Evolutionary conservation across 2,329 filamentous ascomycete genomes (phyloP).

Genomic region (Pseudogymnoascus sp.): DNA sequence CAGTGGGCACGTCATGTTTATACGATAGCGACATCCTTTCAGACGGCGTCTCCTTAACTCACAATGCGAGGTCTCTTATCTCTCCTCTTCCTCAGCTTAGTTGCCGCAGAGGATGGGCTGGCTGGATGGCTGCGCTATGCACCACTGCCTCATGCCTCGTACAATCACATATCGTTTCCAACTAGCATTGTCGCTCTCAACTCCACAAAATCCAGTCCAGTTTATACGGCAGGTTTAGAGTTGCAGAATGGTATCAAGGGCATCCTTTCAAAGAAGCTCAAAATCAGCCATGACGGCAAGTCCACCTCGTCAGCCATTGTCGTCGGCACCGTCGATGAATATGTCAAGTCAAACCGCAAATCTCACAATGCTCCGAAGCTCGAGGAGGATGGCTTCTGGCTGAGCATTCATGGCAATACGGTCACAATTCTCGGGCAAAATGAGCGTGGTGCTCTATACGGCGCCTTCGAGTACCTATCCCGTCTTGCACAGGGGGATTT

Average conservation of each 20-base stretch:
- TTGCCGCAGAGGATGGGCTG: constrained; percentile 50
- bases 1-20: not conserved
- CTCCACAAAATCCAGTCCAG: constrained; percentile 44
- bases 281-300: constrained; percentile 26
- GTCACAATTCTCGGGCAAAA: constrained; percentile 58
- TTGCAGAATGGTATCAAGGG: constrained; percentile 49
- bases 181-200: constrained; percentile 47
- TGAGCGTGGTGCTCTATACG: constrained; percentile 61
- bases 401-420: constrained; percentile 39
- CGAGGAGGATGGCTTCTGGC: constrained; percentile 53
- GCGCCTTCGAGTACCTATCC: constrained; percentile 61
- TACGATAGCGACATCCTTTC: not conserved
- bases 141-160: constrained; percentile 37
- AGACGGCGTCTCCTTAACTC: not conserved
- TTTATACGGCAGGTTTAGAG: constrained; percentile 53
- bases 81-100: constrained; percentile 10
- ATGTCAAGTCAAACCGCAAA: constrained; percentile 28
- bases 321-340: constrained; percentile 43
- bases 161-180: constrained; percentile 34
- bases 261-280: constrained; percentile 46
- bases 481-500: constrained; percentile 55
- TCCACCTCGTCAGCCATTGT: constrained; percentile 33
- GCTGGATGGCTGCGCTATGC: constrained; percentile 61
- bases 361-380: constrained; percentile 30
- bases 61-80: not conserved